Conservation (phyloP, 768 basidiomycete species). For the Naganishia kalamii region DNA sequence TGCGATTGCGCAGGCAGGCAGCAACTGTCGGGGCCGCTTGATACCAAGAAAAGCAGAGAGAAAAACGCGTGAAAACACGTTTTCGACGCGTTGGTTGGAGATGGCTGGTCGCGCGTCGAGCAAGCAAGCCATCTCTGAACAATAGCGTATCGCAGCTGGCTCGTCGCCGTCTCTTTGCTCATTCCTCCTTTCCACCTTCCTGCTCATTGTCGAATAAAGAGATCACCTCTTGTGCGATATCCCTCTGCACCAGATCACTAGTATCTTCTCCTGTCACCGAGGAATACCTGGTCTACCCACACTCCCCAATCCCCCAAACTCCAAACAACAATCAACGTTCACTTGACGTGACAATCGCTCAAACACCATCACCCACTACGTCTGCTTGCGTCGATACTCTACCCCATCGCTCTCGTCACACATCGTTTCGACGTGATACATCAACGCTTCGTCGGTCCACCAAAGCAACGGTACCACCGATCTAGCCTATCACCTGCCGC, state of each 20-base stretch:
- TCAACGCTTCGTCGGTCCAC: not conserved
- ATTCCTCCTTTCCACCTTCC: not conserved
- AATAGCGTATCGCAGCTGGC: too few species aligned
- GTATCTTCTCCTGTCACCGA: constrained; percentile 3
- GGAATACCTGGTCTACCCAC: constrained; percentile 1
- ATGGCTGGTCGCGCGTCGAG: too few species aligned
- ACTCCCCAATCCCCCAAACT: not conserved
- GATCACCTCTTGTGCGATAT: not conserved
- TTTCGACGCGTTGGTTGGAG: too few species aligned
- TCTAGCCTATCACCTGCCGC: not conserved
- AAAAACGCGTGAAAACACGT: too few species aligned
- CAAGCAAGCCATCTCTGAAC: too few species aligned
- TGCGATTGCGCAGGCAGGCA: too few species aligned
- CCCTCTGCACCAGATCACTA: not conserved
- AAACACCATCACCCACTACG: not conserved
- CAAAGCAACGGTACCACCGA: not conserved
- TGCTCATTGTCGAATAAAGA: not conserved
- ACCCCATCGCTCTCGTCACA: not conserved
- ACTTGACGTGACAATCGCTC: constrained; percentile 15
- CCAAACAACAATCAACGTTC: not conserved
- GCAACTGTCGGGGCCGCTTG: too few species aligned
- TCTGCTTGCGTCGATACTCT: not conserved
- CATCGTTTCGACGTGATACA: not conserved
- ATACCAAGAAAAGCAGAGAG: too few species aligned
- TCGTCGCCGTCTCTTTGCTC: not conserved